phyloP scores from a whole-genome alignment of 176 grass and related monocot species.

The Zea luxurians region DNA sequence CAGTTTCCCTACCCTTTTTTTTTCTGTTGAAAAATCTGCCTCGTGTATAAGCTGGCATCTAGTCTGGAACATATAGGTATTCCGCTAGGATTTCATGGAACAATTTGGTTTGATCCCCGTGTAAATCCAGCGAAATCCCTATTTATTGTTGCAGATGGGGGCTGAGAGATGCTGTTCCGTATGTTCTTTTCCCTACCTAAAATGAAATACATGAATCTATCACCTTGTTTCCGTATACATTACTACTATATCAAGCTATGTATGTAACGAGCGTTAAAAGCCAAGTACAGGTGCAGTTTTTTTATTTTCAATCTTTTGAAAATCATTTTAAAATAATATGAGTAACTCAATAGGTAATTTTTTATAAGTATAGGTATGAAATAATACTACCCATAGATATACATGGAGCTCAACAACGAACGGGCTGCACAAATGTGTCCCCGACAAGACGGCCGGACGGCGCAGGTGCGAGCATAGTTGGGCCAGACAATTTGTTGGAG shows the following conservation, averaged over 20 bases:
- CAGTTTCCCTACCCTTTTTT: neutral
- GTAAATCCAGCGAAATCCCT: constrained; percentile 35
- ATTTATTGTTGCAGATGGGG: neutral
- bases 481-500: too few species aligned
- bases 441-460: too few species aligned
- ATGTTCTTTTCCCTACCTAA: neutral
- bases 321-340: too few species aligned
- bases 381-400: too few species aligned
- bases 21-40: neutral
- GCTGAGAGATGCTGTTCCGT: neutral
- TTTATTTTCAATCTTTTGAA: too few species aligned
- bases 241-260: neutral
- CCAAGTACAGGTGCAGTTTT: too few species aligned
- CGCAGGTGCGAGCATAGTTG: too few species aligned
- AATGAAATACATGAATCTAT: neutral
- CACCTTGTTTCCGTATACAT: neutral
- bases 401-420: too few species aligned
- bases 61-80: constrained; percentile 2
- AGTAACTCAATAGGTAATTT: too few species aligned
- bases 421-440: too few species aligned
- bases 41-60: constrained; percentile 27
- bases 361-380: too few species aligned
- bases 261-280: neutral
- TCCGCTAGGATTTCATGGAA: constrained; percentile 19
- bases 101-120: neutral